Conservation (phyloP, 2,329 filamentous ascomycete genomes). For the Hymenoscyphus salicellus region DNA sequence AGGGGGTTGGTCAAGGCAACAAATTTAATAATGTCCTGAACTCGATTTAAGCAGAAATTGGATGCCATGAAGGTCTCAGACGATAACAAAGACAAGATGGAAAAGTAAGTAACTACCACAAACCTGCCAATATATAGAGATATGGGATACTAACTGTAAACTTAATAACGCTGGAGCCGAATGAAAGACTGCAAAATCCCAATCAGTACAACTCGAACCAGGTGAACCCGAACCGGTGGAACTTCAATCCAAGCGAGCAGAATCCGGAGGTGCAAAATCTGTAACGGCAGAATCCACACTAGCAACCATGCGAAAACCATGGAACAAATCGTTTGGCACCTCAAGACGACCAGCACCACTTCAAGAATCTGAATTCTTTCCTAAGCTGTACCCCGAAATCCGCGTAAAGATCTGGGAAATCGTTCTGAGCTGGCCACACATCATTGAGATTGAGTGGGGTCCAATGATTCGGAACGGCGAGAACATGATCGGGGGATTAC, state of each 20-base stretch:
- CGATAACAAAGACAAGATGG: neutral
- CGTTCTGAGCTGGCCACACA: neutral
- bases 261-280: too few relatives aligned
- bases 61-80: neutral
- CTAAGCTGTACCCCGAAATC: neutral
- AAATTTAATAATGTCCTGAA: neutral
- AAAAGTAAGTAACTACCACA: neutral
- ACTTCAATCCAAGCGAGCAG: too few relatives aligned
- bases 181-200: too few relatives aligned
- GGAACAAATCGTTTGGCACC: too few relatives aligned
- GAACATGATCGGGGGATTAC: too few relatives aligned
- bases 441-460: conserved; percentile 10
- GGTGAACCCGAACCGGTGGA: too few relatives aligned
- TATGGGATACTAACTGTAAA: neutral
- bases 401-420: neutral
- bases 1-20: neutral
- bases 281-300: too few relatives aligned
- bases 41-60: neutral
- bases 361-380: neutral
- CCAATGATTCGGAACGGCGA: neutral
- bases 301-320: too few relatives aligned
- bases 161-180: too few relatives aligned
- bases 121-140: neutral
- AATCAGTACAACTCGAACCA: too few relatives aligned
- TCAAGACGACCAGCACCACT: neutral